phyloP scores from a whole-genome alignment of 345 rosid genomes.

The Cardamine resedifolia region DNA sequence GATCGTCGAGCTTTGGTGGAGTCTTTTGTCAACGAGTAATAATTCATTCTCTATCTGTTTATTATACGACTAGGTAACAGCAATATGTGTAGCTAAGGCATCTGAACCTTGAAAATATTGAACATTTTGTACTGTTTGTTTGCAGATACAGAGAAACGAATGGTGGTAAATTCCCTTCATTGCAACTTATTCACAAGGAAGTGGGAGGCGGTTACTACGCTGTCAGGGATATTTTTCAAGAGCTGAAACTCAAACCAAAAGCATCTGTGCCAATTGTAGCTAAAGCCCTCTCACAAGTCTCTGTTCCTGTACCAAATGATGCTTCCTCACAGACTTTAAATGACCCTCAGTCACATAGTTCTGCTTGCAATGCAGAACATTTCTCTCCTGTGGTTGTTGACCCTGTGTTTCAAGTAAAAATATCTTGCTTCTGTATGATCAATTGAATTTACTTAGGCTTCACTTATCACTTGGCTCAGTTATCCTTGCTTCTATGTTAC shows the following conservation, averaged over 20 bases:
- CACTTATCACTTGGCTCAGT: conserved; percentile 5
- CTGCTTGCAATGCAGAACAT: background rate
- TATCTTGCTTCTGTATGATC: background rate
- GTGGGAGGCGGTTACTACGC: conserved; percentile 21
- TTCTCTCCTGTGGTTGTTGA: conserved; percentile 11
- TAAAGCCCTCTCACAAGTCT: conserved; percentile 14
- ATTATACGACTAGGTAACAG: background rate
- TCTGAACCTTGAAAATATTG: background rate
- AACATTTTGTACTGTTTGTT: background rate
- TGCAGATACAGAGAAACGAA: conserved; percentile 35
- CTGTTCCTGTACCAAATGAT: background rate
- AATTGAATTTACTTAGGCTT: background rate
- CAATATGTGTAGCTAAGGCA: background rate
- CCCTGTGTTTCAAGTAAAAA: conserved; percentile 4
- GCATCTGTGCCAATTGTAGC: conserved; percentile 10
- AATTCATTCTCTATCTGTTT: background rate
- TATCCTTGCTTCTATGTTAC: background rate
- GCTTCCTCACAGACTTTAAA: conserved; percentile 10
- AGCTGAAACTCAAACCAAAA: conserved; percentile 21
- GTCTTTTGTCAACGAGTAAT: conserved; percentile 31
- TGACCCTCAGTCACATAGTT: background rate
- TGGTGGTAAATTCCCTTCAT: conserved; percentile 31
- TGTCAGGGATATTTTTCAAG: conserved; percentile 29
- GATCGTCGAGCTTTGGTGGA: conserved; percentile 29
- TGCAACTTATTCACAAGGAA: background rate